phyloP scores from a whole-genome alignment of 768 basidiomycete species.

The Grammothele lineata region DNA sequence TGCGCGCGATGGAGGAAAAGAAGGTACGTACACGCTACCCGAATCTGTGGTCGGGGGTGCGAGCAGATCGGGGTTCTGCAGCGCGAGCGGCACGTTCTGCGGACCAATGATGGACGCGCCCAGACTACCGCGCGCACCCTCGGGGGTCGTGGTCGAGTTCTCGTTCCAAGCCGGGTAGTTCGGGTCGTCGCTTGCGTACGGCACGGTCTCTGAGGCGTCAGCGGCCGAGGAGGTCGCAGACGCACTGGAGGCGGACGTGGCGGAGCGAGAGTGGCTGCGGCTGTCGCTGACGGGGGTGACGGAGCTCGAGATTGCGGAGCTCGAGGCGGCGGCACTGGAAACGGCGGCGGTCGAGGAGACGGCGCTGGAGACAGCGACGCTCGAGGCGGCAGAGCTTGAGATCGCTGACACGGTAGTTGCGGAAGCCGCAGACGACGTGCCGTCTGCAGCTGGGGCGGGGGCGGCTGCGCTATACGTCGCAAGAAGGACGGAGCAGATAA shows the following conservation, averaged over 20 bases:
- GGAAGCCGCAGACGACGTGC: slow-evolving; percentile 9
- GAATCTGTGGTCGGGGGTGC: slow-evolving; percentile 62
- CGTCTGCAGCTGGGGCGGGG: slow-evolving; percentile 23
- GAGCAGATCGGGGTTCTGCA: slow-evolving; percentile 52
- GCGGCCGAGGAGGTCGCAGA: slow-evolving; percentile 10
- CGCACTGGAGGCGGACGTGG: not conserved
- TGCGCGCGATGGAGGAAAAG: too few species aligned
- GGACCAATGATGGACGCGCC: slow-evolving; percentile 52
- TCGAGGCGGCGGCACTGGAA: slow-evolving; percentile 1
- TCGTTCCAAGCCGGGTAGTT: slow-evolving; percentile 21
- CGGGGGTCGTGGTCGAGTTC: slow-evolving; percentile 23
- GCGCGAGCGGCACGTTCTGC: slow-evolving; percentile 49
- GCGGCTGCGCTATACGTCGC: slow-evolving; percentile 17
- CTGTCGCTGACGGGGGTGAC: too few species aligned
- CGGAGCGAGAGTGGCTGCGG: too few species aligned
- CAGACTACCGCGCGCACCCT: slow-evolving; percentile 41
- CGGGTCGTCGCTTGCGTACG: slow-evolving; percentile 25
- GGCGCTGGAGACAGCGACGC: not conserved
- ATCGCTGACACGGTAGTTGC: not conserved
- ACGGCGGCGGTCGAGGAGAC: slow-evolving; percentile 1
- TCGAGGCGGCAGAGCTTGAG: slow-evolving; percentile 16
- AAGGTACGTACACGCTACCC: slow-evolving; percentile 40
- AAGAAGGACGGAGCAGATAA: slow-evolving; percentile 20
- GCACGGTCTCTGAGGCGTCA: slow-evolving; percentile 15
- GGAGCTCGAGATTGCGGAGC: not conserved